These are phyloP conservation scores for Gymnopilus junonius DNA, from an alignment of 768 basidiomycete genomes.

Conservation along the genomic window DNA sequence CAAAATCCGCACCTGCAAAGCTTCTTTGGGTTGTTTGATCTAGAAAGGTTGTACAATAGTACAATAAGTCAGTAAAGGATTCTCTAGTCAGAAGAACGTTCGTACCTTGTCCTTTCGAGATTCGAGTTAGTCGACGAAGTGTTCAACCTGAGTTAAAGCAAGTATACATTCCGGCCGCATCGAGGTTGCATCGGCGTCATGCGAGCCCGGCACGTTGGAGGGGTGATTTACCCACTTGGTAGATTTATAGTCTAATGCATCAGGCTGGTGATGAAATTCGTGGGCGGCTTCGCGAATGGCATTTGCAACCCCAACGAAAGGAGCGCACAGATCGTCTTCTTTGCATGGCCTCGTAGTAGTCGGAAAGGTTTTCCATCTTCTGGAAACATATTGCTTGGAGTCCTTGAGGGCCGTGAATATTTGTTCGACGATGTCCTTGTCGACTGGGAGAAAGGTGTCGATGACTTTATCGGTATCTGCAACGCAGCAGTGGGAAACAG, in stretches of 20 bases:
- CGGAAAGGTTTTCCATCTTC: not conserved
- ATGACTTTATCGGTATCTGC: not conserved
- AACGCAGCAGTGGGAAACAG: too few species aligned
- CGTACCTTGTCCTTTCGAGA: not conserved
- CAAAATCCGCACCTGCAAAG: not conserved
- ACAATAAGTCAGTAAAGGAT: too few species aligned
- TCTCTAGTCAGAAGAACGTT: too few species aligned
- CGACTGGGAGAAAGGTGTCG: not conserved
- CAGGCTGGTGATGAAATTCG: too few species aligned
- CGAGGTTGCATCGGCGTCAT: not conserved
- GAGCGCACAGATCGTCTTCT: not conserved
- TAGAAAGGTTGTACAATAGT: not conserved
- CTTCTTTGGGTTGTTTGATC: not conserved
- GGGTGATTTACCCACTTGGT: not conserved
- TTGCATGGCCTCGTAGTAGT: not conserved
- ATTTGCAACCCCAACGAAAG: not conserved
- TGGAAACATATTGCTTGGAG: not conserved
- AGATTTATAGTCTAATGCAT: not conserved
- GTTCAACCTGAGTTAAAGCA: not conserved
- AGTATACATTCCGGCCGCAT: not conserved
- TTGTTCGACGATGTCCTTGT: not conserved
- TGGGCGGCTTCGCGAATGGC: not conserved
- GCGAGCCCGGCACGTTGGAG: not conserved
- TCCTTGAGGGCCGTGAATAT: not conserved
- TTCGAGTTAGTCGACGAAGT: not conserved